Evolutionary conservation across 768 basidiomycete species (phyloP), one percentile per base, ranked within the genome.

Genomic region (Russula emetica): DNA sequence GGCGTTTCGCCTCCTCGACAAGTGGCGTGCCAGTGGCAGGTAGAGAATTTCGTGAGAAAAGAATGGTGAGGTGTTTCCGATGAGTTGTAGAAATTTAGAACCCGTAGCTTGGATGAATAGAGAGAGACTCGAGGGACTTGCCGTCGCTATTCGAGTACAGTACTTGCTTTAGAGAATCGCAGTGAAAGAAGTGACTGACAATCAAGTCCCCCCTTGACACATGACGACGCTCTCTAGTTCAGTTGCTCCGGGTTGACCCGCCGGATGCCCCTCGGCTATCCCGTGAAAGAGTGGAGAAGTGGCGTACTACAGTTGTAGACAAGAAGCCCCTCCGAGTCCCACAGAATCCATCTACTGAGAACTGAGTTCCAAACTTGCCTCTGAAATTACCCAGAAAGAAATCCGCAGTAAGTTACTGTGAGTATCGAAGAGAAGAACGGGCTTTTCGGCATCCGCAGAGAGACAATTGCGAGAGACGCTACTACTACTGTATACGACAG

Each of bases 21-120:
- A 59, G 63, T 51, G 63, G 53, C 63, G 58, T 59, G 58, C 44
- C 63, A 54, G 50, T 59, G 58, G 52, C 63, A 59, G 56, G 36
- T 47, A 64, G 51, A 30, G 52, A 60, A 30, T 60, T 60, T 60
- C 63, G 53, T 60, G 63, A 64, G 58, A 64, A 64, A 64, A 64
- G 18, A 6, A 36, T 10, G 34, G 28, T 10, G 42, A 28, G 49
- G 30, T 36, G 45, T 16, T 26, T n/a, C 32, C 58, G 44, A 59
- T 42, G 52, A 40, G 26, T 28, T 32, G 36, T 45, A 38, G 8
- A 16, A 10, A 45, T 40, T 13, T 22, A 54, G 57, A 32, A 28
- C 55, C 52, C 28, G 52, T 14, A 44, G 36, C n/a, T n/a, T n/a
- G 57, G 47, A 32, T 55, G 58, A 50, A 59, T 30, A 28, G 7